Percentiles rank a stretch among this genome's conserved stretches.
These are phyloP conservation scores for Mycena sp. DNA, from an alignment of 1,284 basidiomycete species.

Conservation along the genomic window DNA sequence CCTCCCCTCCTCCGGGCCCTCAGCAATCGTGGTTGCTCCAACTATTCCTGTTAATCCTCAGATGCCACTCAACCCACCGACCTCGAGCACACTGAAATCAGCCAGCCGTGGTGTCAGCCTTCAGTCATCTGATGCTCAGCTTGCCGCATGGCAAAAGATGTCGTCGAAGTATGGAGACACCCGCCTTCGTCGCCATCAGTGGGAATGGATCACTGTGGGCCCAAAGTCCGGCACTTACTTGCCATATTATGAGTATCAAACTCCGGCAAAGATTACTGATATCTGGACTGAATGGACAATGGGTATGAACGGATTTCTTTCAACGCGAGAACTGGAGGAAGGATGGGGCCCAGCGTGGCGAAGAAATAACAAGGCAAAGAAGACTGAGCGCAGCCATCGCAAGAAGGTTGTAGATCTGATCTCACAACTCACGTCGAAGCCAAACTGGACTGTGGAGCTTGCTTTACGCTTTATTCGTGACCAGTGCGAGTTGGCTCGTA, in stretches of 20 bases:
- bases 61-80: neutral
- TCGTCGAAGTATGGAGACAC: neutral
- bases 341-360: neutral
- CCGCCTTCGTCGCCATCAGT: neutral
- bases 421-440: constrained; percentile 22
- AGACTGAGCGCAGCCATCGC: constrained; percentile 25
- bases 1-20: too few relatives aligned
- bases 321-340: constrained; percentile 6
- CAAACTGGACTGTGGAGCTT: constrained; percentile 28
- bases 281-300: neutral
- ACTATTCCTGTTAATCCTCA: neutral
- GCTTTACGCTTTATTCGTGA: constrained; percentile 33
- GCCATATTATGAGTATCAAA: neutral
- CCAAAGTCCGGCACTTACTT: neutral
- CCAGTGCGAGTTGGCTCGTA: constrained; percentile 16
- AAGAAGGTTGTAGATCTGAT: constrained; percentile 32
- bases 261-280: neutral
- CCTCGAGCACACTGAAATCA: neutral
- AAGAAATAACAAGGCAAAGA: neutral
- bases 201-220: neutral
- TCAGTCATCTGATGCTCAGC: neutral
- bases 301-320: neutral
- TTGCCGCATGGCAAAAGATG: neutral
- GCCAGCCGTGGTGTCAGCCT: neutral
- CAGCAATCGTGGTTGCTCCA: too few relatives aligned